phyloP scores from a whole-genome alignment of 139 green algal genomes.

The Chlorella sp. region DNA sequence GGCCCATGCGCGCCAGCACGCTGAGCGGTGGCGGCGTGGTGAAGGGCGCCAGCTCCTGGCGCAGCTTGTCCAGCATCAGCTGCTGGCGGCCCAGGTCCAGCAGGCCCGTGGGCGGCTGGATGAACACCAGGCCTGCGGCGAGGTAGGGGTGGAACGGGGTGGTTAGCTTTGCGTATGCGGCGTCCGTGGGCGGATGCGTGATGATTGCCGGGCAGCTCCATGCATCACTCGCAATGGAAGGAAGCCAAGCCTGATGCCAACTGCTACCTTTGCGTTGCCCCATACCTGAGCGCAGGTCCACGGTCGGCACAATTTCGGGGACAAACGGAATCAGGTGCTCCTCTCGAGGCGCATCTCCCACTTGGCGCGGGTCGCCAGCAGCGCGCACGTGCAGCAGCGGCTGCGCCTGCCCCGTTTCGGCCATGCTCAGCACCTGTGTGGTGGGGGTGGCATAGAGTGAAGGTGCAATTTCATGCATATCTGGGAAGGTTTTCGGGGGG shows the following conservation, averaged over 20 bases:
- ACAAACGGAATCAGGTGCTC: conserved; percentile 40
- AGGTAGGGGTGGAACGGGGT: no score
- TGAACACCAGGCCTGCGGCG: conserved; percentile 10
- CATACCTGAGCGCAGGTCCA: conserved; percentile 15
- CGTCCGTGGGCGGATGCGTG: no score
- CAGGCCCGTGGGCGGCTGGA: conserved; percentile 36
- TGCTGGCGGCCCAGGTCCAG: conserved; percentile 48
- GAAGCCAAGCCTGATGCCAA: no score
- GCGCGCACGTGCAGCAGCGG: conserved; percentile 23
- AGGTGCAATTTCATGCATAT: no score
- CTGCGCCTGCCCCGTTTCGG: conserved; percentile 20
- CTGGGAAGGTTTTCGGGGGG: no score
- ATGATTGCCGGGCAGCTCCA: no score
- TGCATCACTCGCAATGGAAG: no score
- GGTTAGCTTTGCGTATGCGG: no score
- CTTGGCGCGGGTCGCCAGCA: background rate
- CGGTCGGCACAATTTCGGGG: conserved; percentile 11
- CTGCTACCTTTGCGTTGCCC: no score
- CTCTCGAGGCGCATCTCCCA: background rate
- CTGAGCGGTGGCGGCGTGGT: background rate
- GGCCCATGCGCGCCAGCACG: conserved; percentile 23
- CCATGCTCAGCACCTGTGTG: conserved; percentile 26
- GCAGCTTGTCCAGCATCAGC: conserved; percentile 20
- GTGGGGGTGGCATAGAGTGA: no score
- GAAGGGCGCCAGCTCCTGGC: conserved; percentile 27